A percentile compares a stretch with the other conserved stretches of the same genome.
phyloP scores from a whole-genome alignment of 106 monocot species.

The Acorus gramineus region DNA sequence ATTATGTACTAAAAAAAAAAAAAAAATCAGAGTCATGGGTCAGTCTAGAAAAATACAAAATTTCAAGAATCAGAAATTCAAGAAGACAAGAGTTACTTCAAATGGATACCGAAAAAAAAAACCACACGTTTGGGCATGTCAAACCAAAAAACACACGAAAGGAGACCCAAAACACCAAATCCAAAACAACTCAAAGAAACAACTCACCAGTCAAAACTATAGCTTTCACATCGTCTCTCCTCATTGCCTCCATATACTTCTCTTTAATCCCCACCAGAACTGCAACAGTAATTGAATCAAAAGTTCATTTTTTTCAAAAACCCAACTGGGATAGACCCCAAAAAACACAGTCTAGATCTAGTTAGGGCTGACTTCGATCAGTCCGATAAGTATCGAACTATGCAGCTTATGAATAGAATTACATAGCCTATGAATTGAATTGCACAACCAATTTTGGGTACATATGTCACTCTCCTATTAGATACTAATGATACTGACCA shows the following conservation, averaged over 20 bases:
- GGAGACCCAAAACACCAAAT: no score
- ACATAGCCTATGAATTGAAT: no score
- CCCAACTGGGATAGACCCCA: not conserved
- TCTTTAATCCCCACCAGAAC: slow-evolving; percentile 53
- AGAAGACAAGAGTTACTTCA: not conserved
- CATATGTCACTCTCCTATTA: no score
- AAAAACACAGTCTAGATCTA: not conserved
- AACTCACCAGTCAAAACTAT: slow-evolving; percentile 75
- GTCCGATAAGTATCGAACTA: no score
- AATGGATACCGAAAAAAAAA: not conserved
- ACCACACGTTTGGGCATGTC: no score
- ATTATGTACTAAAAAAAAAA: not conserved
- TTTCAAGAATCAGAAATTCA: not conserved
- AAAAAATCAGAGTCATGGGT: not conserved
- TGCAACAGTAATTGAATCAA: not conserved
- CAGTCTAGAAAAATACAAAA: not conserved
- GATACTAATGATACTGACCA: no score
- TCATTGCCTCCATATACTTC: slow-evolving; percentile 68
- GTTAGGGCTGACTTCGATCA: no score
- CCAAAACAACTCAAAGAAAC: no score
- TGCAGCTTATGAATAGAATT: no score
- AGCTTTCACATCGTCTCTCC: slow-evolving; percentile 66
- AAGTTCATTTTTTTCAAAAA: no score
- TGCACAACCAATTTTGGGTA: no score
- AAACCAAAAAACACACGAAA: no score